Evolutionary conservation across 1,284 basidiomycete genomes (phyloP).

Genomic region (Ustilago vetiveriae): DNA sequence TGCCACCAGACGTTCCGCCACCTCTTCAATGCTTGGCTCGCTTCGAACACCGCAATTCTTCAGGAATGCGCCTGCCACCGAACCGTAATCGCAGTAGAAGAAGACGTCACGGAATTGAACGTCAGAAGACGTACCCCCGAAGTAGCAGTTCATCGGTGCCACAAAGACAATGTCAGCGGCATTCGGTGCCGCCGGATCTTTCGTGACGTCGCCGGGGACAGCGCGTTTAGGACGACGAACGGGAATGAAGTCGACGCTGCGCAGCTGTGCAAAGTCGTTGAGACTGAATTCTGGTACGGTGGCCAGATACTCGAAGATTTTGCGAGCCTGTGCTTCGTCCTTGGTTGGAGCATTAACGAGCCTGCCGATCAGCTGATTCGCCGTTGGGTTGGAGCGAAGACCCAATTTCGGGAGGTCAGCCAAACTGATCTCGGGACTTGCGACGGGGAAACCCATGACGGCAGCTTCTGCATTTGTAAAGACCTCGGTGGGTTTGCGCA

Average conservation of each 20-base stretch:
- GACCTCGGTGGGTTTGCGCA: conserved; percentile 80
- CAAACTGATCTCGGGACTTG: conserved; percentile 72
- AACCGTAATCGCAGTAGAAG: conserved; percentile 85
- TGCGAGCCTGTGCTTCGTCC: conserved; percentile 72
- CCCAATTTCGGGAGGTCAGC: conserved; percentile 75
- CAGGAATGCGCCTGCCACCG: conserved; percentile 80
- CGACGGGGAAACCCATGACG: conserved; percentile 78
- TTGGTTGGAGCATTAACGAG: conserved; percentile 76
- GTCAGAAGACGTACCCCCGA: conserved; percentile 44
- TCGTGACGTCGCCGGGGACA: conserved; percentile 1
- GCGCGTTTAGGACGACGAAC: conserved; percentile 29
- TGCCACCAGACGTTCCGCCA: conserved; percentile 65
- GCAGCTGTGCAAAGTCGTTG: conserved; percentile 44
- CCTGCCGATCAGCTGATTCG: conserved; percentile 74
- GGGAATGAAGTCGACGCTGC: conserved; percentile 54
- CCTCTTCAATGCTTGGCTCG: conserved; percentile 86
- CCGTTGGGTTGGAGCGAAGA: conserved; percentile 78
- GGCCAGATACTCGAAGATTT: conserved; percentile 82
- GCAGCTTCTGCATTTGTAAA: conserved; percentile 79
- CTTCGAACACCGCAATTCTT: conserved; percentile 85
- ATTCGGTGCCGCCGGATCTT: neutral
- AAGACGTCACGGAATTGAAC: conserved; percentile 71
- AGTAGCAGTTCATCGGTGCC: conserved; percentile 73
- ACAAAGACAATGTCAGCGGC: conserved; percentile 36
- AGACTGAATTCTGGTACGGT: conserved; percentile 66